phyloP scores from a whole-genome alignment of 164 flowering plant genomes.

The Hamamelis virginiana region DNA sequence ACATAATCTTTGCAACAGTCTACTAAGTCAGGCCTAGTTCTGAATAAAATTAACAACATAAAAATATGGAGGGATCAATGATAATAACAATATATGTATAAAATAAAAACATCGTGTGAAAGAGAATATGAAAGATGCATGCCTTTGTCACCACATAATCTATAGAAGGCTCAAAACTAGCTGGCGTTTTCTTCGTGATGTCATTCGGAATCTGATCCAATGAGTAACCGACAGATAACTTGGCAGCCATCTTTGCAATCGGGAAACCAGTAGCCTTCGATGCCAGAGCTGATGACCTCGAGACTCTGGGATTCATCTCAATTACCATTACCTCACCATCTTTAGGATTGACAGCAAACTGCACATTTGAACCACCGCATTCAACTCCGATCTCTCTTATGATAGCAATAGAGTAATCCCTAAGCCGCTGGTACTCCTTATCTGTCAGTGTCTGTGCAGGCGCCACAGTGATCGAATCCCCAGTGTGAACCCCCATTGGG shows the following conservation, averaged over 20 bases:
- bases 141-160: slow-evolving; percentile 98
- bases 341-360: slow-evolving; percentile 87
- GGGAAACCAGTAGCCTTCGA: slow-evolving; percentile 99
- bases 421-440: slow-evolving; percentile 88
- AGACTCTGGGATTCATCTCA: slow-evolving; percentile 99
- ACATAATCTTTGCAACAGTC: too few relatives aligned
- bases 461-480: slow-evolving; percentile 95
- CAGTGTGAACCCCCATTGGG: slow-evolving; percentile 96
- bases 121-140: slow-evolving; percentile 10
- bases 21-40: not conserved
- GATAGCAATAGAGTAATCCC: slow-evolving; percentile 89
- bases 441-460: slow-evolving; percentile 97
- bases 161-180: slow-evolving; percentile 98
- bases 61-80: not conserved
- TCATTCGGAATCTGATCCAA: slow-evolving; percentile 95
- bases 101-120: not conserved
- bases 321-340: slow-evolving; percentile 99
- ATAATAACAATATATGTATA: not conserved
- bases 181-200: slow-evolving; percentile 93
- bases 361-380: slow-evolving; percentile 98
- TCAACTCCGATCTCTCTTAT: slow-evolving; percentile 98
- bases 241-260: slow-evolving; percentile 97
- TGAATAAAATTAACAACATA: not conserved
- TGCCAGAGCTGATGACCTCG: slow-evolving; percentile 94
- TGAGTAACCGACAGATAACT: slow-evolving; percentile 84